Evolutionary conservation across 108 stramenopile species (phyloP), one percentile per base, ranked within the genome.

Genomic region (Bacterosira constricta): DNA sequence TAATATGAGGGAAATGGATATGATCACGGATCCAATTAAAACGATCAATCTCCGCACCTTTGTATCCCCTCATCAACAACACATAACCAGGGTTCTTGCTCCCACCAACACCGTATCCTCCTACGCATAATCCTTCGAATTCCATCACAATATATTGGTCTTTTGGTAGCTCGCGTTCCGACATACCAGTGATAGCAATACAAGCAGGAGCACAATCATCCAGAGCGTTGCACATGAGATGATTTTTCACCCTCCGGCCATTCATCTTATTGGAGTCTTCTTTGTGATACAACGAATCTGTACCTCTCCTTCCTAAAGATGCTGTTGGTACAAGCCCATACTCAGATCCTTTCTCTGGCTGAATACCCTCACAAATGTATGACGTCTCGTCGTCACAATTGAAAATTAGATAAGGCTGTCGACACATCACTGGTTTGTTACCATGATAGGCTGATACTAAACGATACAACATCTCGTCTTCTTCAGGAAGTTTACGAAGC

Each of bases 231-330:
- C 13, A 36, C 7, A 60, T 26, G 5, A 60, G 59, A 9, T 15
- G 29, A 4, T 35, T 36, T n/a, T 60, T 60, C 17, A 17, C 17
- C 23, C 59, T 20, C 59, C 10, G 15, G 7, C 59, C 59, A 42
- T 38, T 42, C 18, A 60, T 26, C 25, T 60, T 60, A 20, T 60
- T 31, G 10, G 35, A 60, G 26, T 60, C 59, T 26, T 60, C 36
- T 12, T 60, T 31, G 32, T 60, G 59, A 42, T 60, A 34, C 7
- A 23, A 17, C 15, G 35, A 60, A 9, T 38, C 29, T n/a, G 59
- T 42, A 42, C 32, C 15, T 13, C 15, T 20, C 10, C 6, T 25
- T 11, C 18, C 12, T 26, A 61, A 37, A 2, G 34, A 12, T 6
- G 60, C 18, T 30, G 39, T 10, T 11, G 27, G 27, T 4, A 41